A percentile compares a stretch with the other conserved stretches of the same genome.
Conservation (phyloP, 257 asterid species). For the Nicotiana obtusifolia region DNA sequence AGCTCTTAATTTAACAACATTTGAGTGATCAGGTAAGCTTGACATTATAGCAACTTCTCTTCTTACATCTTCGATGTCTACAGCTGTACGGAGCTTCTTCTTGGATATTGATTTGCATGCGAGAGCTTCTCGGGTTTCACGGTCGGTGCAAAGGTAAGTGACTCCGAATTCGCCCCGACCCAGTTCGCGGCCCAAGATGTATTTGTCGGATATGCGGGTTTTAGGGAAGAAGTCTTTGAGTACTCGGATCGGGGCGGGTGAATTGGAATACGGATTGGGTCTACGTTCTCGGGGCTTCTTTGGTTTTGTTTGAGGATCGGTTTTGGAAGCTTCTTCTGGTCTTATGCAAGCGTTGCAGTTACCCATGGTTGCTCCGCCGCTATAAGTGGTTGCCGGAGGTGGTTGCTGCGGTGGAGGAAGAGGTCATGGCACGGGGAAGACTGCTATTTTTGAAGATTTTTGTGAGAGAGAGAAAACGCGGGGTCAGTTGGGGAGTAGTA, state of each 20-base stretch:
- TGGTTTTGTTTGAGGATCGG: constrained; percentile 29
- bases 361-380: constrained; percentile 59
- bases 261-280: constrained; percentile 59
- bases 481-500: constrained; percentile 37
- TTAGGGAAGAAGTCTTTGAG: constrained; percentile 58
- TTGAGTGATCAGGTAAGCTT: constrained; percentile 71
- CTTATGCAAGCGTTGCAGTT: constrained; percentile 82
- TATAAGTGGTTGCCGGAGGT: constrained; percentile 17
- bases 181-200: constrained; percentile 79
- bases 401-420: constrained; percentile 25
- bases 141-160: constrained; percentile 85
- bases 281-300: constrained; percentile 34
- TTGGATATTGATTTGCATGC: constrained; percentile 95
- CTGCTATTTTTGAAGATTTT: not conserved
- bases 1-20: constrained; percentile 74
- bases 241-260: constrained; percentile 64
- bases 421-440: constrained; percentile 14
- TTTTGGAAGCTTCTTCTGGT: constrained; percentile 29
- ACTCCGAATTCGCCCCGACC: constrained; percentile 96
- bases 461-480: constrained; percentile 36
- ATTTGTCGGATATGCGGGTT: constrained; percentile 65
- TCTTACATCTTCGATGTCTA: constrained; percentile 86
- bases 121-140: constrained; percentile 67
- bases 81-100: constrained; percentile 80
- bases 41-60: constrained; percentile 96